phyloP scores from a whole-genome alignment of 257 asterid genomes.

The Solanum rostratum region DNA sequence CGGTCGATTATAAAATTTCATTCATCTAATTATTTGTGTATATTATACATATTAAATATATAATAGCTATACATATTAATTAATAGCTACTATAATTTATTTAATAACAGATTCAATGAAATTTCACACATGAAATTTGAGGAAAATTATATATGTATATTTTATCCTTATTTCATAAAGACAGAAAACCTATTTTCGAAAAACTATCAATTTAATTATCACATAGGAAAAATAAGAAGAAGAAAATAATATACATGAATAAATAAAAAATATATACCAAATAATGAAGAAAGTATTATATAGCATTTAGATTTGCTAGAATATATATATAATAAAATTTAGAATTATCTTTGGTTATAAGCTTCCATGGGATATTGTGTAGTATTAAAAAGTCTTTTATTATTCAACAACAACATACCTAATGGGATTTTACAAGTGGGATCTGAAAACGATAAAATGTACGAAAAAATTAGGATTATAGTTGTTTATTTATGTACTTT shows the following conservation, averaged over 20 bases:
- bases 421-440: no score
- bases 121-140: not conserved
- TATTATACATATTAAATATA: not conserved
- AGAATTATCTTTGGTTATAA: not conserved
- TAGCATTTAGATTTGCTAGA: not conserved
- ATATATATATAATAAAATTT: not conserved
- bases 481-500: not conserved
- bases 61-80: not conserved
- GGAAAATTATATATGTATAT: rapidly evolving
- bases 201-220: not conserved
- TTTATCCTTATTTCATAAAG: not conserved
- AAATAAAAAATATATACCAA: not conserved
- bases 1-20: not conserved
- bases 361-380: not conserved
- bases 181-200: rapidly evolving
- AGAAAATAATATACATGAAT: not conserved
- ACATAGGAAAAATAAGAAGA: not conserved
- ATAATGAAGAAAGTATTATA: not conserved
- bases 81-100: not conserved
- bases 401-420: no score
- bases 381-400: not conserved
- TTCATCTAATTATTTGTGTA: not conserved
- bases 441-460: no score
- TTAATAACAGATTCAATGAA: not conserved
- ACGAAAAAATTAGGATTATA: not conserved